Conservation (phyloP, 257 asterid genomes). For the Agastache rugosa region DNA sequence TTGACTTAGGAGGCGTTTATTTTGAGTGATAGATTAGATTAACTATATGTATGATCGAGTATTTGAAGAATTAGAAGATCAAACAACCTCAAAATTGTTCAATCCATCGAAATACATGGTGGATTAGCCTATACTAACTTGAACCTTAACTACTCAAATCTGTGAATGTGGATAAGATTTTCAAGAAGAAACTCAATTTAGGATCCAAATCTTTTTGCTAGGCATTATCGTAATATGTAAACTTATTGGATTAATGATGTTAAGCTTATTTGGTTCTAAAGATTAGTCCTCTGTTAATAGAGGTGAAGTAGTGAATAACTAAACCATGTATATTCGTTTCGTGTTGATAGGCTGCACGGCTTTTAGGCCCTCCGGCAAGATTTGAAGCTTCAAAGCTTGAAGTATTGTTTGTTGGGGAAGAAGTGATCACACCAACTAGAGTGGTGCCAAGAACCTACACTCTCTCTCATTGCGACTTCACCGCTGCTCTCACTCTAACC, state of each 20-base stretch:
- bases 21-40: too few relatives aligned
- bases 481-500: constrained; percentile 53
- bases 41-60: too few relatives aligned
- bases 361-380: constrained; percentile 92
- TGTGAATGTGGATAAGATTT: background rate
- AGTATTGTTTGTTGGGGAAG: constrained; percentile 68
- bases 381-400: constrained; percentile 88
- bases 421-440: constrained; percentile 43
- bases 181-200: background rate
- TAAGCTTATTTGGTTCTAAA: background rate
- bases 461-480: constrained; percentile 93
- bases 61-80: too few relatives aligned
- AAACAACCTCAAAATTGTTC: too few relatives aligned
- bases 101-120: too few relatives aligned
- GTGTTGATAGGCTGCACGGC: constrained; percentile 67
- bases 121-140: too few relatives aligned
- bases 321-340: background rate
- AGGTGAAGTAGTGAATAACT: too few relatives aligned
- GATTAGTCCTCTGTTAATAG: background rate
- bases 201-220: background rate
- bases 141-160: background rate
- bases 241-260: background rate
- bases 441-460: constrained; percentile 86
- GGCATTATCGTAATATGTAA: background rate
- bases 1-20: too few relatives aligned